Percentiles rank a stretch among this genome's conserved stretches.
These are phyloP conservation scores for Talaromyces sp. DNA, from an alignment of 2,329 filamentous ascomycete genomes.

Conservation along the genomic window DNA sequence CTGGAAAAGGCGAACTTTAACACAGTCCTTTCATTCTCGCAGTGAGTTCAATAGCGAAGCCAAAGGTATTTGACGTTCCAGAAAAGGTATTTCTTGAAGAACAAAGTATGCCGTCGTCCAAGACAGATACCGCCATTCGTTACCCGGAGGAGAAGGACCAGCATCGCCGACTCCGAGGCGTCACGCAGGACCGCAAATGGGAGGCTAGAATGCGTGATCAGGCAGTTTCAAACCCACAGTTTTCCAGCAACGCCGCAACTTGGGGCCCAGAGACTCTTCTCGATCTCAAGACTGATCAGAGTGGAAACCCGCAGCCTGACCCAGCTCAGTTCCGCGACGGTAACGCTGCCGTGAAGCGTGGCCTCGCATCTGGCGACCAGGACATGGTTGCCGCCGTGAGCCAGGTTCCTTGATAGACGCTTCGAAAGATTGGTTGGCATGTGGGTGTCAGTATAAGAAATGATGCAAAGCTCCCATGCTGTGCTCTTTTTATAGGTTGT, in stretches of 20 bases:
- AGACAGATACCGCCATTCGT: constrained; percentile 21
- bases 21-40: neutral
- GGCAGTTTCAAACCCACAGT: constrained; percentile 7
- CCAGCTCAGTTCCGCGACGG: constrained; percentile 18
- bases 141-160: constrained; percentile 17
- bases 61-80: neutral
- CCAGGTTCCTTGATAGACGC: constrained; percentile 13
- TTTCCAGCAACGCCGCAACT: constrained; percentile 10
- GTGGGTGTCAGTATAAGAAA: neutral
- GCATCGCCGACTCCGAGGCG: constrained; percentile 17
- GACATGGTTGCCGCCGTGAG: constrained; percentile 27
- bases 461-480: neutral
- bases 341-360: constrained; percentile 14
- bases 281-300: constrained; percentile 23
- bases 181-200: constrained; percentile 20
- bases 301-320: constrained; percentile 30
- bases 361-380: constrained; percentile 16
- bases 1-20: neutral
- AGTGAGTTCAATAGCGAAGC: neutral
- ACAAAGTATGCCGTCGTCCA: constrained; percentile 23
- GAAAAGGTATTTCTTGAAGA: neutral
- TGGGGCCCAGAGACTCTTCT: constrained; percentile 26
- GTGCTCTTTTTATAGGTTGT: neutral
- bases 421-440: neutral
- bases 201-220: constrained; percentile 12